Evolutionary conservation across 78 protist genomes (phyloP).

Genomic region (Polysphondylium violaceum): DNA sequence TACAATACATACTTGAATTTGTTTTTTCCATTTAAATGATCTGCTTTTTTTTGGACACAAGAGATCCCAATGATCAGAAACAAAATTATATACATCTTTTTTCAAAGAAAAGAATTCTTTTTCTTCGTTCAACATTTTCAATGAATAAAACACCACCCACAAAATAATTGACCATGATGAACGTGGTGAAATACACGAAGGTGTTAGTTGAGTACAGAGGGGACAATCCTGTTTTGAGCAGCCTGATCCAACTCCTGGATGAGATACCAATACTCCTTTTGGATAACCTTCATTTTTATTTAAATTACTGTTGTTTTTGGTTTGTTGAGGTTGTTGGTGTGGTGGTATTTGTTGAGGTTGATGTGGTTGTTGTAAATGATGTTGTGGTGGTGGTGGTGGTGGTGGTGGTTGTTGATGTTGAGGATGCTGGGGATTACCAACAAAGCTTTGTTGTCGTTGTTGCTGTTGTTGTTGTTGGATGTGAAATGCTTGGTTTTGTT

Average conservation of each 20-base stretch:
- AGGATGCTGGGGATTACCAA: background rate
- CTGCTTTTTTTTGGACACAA: slow-evolving; percentile 50
- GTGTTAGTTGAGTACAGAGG: slow-evolving; percentile 24
- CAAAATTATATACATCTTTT: slow-evolving; percentile 57
- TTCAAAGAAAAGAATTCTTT: slow-evolving; percentile 65
- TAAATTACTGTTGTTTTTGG: background rate
- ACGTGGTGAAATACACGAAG: slow-evolving; percentile 27
- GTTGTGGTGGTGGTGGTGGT: background rate
- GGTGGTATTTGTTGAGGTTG: background rate
- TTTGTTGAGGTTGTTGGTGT: background rate
- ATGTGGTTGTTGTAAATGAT: background rate
- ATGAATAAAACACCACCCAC: slow-evolving; percentile 74
- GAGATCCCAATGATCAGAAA: slow-evolving; percentile 58
- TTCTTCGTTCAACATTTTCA: slow-evolving; percentile 17
- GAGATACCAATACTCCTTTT: slow-evolving; percentile 35
- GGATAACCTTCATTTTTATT: slow-evolving; percentile 10
- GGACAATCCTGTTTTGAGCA: slow-evolving; percentile 2
- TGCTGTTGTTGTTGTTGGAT: slow-evolving; percentile 2
- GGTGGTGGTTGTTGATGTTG: background rate
- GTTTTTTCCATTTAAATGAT: slow-evolving; percentile 74
- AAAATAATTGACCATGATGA: slow-evolving; percentile 72
- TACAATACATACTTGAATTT: slow-evolving; percentile 49
- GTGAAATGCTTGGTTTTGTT: background rate
- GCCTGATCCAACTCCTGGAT: slow-evolving; percentile 62
- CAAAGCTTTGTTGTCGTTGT: background rate